A percentile compares a stretch with the other conserved stretches of the same genome.
Evolutionary conservation across 2,329 filamentous ascomycete species (phyloP).

Genomic region (Nectriaceae sp.): DNA sequence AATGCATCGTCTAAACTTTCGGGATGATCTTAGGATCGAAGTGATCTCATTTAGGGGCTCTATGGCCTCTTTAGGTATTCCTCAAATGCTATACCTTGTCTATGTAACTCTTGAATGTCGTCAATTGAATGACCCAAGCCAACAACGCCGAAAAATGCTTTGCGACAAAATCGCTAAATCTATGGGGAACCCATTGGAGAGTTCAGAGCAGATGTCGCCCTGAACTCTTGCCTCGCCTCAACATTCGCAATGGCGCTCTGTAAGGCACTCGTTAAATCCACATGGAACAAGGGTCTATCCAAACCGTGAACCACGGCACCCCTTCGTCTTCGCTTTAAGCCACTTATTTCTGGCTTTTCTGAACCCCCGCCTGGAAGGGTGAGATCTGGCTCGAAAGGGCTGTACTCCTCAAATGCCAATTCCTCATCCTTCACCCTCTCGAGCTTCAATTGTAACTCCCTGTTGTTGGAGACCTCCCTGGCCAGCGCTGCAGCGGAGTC

Average conservation of each 20-base stretch:
- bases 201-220: conserved; percentile 4
- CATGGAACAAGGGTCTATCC: conserved; percentile 89
- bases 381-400: conserved; percentile 9
- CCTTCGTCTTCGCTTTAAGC: conserved; percentile 42
- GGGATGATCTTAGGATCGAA: too few species aligned
- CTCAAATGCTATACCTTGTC: too few species aligned
- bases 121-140: too few species aligned
- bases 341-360: conserved; percentile 38
- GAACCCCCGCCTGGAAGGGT: conserved; percentile 22
- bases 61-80: too few species aligned
- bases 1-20: too few species aligned
- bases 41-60: too few species aligned
- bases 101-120: too few species aligned
- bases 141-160: not conserved
- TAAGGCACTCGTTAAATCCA: conserved; percentile 86
- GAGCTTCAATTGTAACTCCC: conserved; percentile 7
- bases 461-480: conserved; percentile 62
- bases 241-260: conserved; percentile 85
- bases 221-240: conserved; percentile 51
- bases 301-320: conserved; percentile 77
- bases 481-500: conserved; percentile 70
- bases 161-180: not conserved
- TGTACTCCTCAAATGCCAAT: conserved; percentile 29
- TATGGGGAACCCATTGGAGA: too few species aligned
- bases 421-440: conserved; percentile 35